Conservation (phyloP, 2,329 filamentous ascomycete genomes). For the Sclerotinia trifoliorum region DNA sequence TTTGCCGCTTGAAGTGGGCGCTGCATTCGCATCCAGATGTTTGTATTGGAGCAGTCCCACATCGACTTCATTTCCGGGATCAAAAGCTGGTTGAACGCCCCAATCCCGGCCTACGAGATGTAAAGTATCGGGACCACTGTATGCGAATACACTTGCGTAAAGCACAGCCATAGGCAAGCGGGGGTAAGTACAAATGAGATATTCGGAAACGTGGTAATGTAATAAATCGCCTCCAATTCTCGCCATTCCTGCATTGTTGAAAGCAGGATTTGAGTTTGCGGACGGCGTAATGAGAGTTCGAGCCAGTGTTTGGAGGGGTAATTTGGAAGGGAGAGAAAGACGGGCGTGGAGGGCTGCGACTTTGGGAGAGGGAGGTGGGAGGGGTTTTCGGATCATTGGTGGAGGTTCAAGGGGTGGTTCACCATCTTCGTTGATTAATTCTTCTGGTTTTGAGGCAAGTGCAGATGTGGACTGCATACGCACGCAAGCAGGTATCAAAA, state of each 20-base stretch:
- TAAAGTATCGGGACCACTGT: conserved; percentile 73
- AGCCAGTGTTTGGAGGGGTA: conserved; percentile 83
- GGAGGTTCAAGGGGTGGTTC: conserved; percentile 4
- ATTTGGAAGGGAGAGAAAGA: conserved; percentile 74
- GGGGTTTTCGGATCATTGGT: background rate
- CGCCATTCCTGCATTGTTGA: conserved; percentile 86
- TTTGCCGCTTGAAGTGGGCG: conserved; percentile 47
- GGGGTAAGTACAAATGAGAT: conserved; percentile 83
- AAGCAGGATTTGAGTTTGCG: conserved; percentile 73
- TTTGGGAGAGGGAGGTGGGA: conserved; percentile 65
- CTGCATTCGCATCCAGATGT: conserved; percentile 46
- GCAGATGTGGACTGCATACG: conserved; percentile 31
- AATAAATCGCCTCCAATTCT: conserved; percentile 80
- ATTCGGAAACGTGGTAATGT: conserved; percentile 85
- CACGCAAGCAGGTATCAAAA: conserved; percentile 43
- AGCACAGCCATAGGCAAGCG: conserved; percentile 86
- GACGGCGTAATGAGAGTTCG: conserved; percentile 82
- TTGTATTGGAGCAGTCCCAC: conserved; percentile 83
- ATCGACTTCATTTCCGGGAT: conserved; percentile 87
- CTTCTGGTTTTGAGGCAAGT: conserved; percentile 21
- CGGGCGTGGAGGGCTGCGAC: conserved; percentile 90
- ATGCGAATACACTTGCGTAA: conserved; percentile 82
- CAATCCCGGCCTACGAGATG: conserved; percentile 75
- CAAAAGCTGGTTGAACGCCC: conserved; percentile 87
- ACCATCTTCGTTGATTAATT: conserved; percentile 36